A percentile compares a stretch with the other conserved stretches of the same genome.
Conservation (phyloP, 495 filamentous ascomycete species). For the Aspergillus mulundensis region DNA sequence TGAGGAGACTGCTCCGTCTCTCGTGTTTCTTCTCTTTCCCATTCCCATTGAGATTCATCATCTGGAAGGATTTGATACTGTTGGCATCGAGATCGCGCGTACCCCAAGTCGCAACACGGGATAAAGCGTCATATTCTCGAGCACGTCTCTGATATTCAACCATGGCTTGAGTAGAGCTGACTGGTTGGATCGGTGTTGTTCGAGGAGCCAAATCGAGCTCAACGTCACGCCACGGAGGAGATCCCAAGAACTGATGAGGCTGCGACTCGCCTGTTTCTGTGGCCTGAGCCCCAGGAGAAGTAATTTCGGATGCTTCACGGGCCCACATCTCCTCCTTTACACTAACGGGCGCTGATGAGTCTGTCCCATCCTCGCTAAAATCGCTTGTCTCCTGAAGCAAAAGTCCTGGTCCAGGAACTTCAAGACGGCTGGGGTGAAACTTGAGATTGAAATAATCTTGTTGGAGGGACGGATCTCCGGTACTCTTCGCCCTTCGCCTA, state of each 20-base stretch:
- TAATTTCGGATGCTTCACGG: slow-evolving; percentile 24
- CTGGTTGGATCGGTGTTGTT: slow-evolving; percentile 37
- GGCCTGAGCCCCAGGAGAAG: slow-evolving; percentile 17
- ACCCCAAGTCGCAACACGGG: slow-evolving; percentile 70
- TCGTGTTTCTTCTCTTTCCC: slow-evolving; percentile 38
- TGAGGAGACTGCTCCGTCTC: slow-evolving; percentile 42
- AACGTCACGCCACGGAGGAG: slow-evolving; percentile 43
- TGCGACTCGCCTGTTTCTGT: slow-evolving; percentile 23
- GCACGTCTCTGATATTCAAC: slow-evolving; percentile 39
- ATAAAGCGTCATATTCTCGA: slow-evolving; percentile 45
- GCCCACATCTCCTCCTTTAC: slow-evolving; percentile 29
- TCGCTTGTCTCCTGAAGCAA: slow-evolving; percentile 46
- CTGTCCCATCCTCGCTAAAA: slow-evolving; percentile 32
- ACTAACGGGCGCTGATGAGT: slow-evolving; percentile 28
- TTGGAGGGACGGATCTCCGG: slow-evolving; percentile 39
- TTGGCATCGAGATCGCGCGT: slow-evolving; percentile 61
- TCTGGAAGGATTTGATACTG: slow-evolving; percentile 58
- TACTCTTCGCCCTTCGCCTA: slow-evolving; percentile 44
- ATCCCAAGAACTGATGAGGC: slow-evolving; percentile 31
- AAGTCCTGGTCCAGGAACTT: slow-evolving; percentile 45
- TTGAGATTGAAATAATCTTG: slow-evolving; percentile 41
- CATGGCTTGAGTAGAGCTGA: slow-evolving; percentile 45
- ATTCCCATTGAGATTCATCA: slow-evolving; percentile 53
- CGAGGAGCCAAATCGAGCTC: slow-evolving; percentile 28
- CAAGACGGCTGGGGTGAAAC: slow-evolving; percentile 15